Evolutionary conservation across 169 alveolate species (phyloP).

Genomic region (Cryptosporidium andersoni): DNA sequence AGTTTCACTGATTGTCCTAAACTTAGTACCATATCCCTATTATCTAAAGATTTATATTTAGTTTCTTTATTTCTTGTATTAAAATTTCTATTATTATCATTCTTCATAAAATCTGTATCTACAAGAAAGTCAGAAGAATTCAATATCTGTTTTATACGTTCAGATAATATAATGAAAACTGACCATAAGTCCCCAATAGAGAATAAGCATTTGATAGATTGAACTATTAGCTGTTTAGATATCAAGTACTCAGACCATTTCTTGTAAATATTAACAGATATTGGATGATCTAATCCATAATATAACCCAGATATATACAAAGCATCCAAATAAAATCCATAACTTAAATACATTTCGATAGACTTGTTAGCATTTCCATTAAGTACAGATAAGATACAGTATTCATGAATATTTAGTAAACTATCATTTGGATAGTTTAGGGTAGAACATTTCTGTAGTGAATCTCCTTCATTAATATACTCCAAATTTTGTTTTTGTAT

Average conservation of each 20-base stretch:
- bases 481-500: not conserved
- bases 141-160: slow-evolving; percentile 1
- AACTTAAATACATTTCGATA: slow-evolving; percentile 52
- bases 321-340: slow-evolving; percentile 35
- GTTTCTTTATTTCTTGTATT: too few relatives aligned
- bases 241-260: slow-evolving; percentile 16
- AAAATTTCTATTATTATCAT: too few relatives aligned
- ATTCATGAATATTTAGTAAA: slow-evolving; percentile 19
- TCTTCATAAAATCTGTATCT: too few relatives aligned
- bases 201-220: slow-evolving; percentile 30
- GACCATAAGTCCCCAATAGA: slow-evolving; percentile 7
- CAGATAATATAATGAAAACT: not conserved
- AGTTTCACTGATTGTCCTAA: too few relatives aligned
- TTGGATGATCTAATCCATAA: slow-evolving; percentile 6
- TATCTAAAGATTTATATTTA: too few relatives aligned
- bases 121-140: not conserved
- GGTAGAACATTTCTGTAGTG: not conserved
- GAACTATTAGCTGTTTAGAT: slow-evolving; percentile 6
- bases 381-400: slow-evolving; percentile 27
- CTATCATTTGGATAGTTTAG: not conserved
- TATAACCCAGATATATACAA: slow-evolving; percentile 9
- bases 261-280: slow-evolving; percentile 6
- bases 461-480: not conserved
- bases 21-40: too few relatives aligned
- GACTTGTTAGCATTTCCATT: slow-evolving; percentile 28